Evolutionary conservation across 179 eudicot genomes (phyloP).

Genomic region (Beta lomatogona): DNA sequence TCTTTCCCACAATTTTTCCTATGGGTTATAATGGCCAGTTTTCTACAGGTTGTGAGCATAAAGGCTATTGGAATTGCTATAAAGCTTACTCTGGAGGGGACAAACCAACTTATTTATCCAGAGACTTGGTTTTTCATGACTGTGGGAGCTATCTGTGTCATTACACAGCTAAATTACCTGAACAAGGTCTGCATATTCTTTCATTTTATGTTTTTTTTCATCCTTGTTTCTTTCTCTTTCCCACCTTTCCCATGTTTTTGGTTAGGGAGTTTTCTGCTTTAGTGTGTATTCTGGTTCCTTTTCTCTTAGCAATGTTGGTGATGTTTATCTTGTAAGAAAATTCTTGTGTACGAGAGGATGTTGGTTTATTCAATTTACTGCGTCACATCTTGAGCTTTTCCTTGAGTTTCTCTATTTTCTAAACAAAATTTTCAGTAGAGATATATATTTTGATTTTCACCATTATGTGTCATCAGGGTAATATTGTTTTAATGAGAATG

Average conservation of each 20-base stretch:
- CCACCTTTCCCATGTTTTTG: not conserved
- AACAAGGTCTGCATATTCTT: conserved; percentile 55
- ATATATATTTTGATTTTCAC: too few relatives aligned
- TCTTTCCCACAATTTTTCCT: not conserved
- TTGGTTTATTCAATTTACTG: not conserved
- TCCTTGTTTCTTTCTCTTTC: not conserved
- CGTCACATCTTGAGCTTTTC: not conserved
- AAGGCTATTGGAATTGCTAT: conserved; percentile 94
- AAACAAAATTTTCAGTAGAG: not conserved
- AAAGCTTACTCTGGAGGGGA: conserved; percentile 80
- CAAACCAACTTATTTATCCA: conserved; percentile 65
- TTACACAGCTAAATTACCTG: conserved; percentile 81
- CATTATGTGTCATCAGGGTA: not conserved
- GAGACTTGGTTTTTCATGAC: conserved; percentile 85
- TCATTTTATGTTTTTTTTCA: not conserved
- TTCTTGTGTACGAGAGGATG: not conserved
- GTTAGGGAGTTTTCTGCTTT: not conserved
- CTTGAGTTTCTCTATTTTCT: not conserved
- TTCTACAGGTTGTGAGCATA: conserved; percentile 76
- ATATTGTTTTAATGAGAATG: not conserved
- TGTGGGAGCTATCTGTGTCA: conserved; percentile 66
- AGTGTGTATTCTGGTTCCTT: not conserved
- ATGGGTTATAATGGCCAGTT: conserved; percentile 9
- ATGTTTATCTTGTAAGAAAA: not conserved
- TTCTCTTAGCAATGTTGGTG: too few relatives aligned